A percentile compares a stretch with the other conserved stretches of the same genome.
phyloP scores from a whole-genome alignment of 805 yeast species.

The Sugiyamaella marilandica region DNA sequence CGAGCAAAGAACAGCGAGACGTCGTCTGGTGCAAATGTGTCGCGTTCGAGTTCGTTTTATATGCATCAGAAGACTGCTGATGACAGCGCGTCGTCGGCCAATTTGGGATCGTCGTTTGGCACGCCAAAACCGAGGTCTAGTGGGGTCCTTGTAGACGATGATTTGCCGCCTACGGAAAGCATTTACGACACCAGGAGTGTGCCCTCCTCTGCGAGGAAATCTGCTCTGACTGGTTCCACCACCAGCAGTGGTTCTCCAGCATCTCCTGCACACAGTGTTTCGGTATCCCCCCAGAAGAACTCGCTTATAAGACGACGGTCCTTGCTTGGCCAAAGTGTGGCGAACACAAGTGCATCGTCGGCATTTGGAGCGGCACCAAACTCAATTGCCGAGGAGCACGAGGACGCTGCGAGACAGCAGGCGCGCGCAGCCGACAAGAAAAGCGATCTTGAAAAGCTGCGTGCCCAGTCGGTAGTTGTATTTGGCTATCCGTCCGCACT shows the following conservation, averaged over 20 bases:
- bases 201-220: constrained; percentile 11
- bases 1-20: not conserved
- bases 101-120: constrained; percentile 23
- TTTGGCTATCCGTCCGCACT: constrained; percentile 84
- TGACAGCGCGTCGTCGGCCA: constrained; percentile 2
- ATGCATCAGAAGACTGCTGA: not conserved
- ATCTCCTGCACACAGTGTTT: not conserved
- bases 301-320: not conserved
- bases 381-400: constrained; percentile 27
- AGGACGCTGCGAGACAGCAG: not conserved
- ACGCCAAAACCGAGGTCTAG: constrained; percentile 24
- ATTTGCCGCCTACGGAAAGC: constrained; percentile 10
- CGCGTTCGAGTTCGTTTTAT: not conserved
- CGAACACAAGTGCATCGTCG: not conserved
- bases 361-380: not conserved
- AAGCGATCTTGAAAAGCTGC: not conserved
- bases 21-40: not conserved
- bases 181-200: constrained; percentile 19
- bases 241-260: not conserved
- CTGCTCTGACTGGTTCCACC: not conserved
- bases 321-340: not conserved
- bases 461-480: constrained; percentile 63
- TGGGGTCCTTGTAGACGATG: constrained; percentile 3
- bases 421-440: not conserved
- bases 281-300: not conserved